A percentile compares a stretch with the other conserved stretches of the same genome.
Conservation (phyloP, 2,329 filamentous ascomycete species). For the Cryphonectria nitschkei region DNA sequence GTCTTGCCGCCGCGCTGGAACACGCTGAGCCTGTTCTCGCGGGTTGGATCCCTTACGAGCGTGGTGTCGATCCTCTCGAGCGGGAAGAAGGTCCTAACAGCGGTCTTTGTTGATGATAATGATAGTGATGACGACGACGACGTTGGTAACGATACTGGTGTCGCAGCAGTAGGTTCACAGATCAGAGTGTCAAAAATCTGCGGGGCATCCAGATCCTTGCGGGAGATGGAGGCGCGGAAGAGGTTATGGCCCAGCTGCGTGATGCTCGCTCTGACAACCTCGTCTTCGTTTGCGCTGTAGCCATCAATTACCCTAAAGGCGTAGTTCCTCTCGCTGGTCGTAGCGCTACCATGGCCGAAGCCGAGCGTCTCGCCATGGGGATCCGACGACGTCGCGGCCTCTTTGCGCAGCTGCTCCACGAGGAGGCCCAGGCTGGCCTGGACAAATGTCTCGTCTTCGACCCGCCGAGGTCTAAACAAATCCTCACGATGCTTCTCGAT, state of each 20-base stretch:
- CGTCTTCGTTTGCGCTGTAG: conserved; percentile 64
- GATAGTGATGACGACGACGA: not conserved
- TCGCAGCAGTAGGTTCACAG: conserved; percentile 42
- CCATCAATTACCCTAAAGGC: conserved; percentile 63
- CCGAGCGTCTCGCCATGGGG: conserved; percentile 58
- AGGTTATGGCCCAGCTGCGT: conserved; percentile 52
- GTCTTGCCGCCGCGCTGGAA: conserved; percentile 73
- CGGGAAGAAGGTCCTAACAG: conserved; percentile 77
- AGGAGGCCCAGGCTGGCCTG: conserved; percentile 84
- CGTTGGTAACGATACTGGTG: conserved; percentile 29
- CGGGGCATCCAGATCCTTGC: conserved; percentile 44
- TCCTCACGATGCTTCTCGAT: conserved; percentile 86
- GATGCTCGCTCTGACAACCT: conserved; percentile 59
- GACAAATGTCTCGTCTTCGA: conserved; percentile 75
- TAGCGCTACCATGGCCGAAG: conserved; percentile 51
- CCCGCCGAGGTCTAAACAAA: conserved; percentile 68
- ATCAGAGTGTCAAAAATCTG: conserved; percentile 51
- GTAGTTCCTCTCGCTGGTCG: conserved; percentile 50
- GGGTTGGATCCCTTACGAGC: conserved; percentile 61
- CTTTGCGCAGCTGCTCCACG: conserved; percentile 49
- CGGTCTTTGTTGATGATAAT: conserved; percentile 35
- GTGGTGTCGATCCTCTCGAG: conserved; percentile 79
- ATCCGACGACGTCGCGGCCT: conserved; percentile 29
- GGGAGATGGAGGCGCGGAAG: conserved; percentile 51
- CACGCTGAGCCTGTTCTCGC: conserved; percentile 67